Base-by-base conservation (phyloP, 345 rosid species). In the Tarenaya hassleriana region DNA sequence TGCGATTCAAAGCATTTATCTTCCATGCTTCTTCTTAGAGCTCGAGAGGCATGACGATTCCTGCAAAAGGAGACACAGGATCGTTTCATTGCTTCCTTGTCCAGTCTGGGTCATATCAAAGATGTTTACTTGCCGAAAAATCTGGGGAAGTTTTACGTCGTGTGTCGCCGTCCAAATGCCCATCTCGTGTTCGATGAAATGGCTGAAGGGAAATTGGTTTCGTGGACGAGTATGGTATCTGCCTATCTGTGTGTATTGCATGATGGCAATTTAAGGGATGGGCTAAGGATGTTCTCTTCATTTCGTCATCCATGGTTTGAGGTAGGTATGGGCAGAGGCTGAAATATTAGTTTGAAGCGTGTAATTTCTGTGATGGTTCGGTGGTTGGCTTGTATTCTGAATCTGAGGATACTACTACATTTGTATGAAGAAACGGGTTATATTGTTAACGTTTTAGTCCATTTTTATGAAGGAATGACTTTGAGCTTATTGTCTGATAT, bases 171-270 rank as follows among this genome's bases (percentile, higher is more conserved):
- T 50, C 44, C 34, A 2, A 11, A 15, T 17, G 71, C 67, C 10
- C 67, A 55, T 11, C 14, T 50, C 7, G 0, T 65, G 77, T 50
- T 69, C 47, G 72, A 65, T 45, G 55, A 66, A 65, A 73, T 65
- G 71, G 1, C 52, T 21, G 46, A 10, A 47, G 41, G 5, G 41
- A 61, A 24, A 19, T 41, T 63, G 52, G 34, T 27, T 17, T 58
- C 44, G 34, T 56, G 41, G 27, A 32, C 50, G 9, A 52, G 44
- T 45, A 16, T 55, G 44, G 11, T 55, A 44, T 70, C 16, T 34
- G 39, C 55, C 9, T 64, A 41, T 42, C 7, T 42, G 54, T n/a
- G 12, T 55, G 32, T 45, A 34, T 10, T 34, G 42, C 13, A 41
- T 64, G 58, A n/a, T 11, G 41, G 41, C 33, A 10, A 42, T 41